Evolutionary conservation across 1,139 yeast species (phyloP).

Genomic region (Nakaseomyces nivariensis): DNA sequence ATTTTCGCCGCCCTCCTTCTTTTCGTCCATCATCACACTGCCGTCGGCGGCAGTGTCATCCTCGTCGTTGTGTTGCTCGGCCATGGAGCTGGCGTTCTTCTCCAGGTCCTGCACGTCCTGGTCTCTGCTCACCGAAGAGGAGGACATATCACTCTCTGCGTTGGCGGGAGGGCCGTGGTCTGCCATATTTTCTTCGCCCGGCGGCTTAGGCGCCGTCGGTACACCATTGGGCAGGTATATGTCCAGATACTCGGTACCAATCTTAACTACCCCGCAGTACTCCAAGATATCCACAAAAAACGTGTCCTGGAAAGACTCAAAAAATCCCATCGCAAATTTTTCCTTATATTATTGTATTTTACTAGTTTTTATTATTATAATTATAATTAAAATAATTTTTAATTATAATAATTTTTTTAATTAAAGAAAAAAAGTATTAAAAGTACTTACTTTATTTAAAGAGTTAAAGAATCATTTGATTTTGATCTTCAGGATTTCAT

Average conservation of each 20-base stretch:
- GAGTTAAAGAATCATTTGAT: too few species aligned
- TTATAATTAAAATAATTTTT: too few species aligned
- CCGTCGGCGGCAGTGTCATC: neutral
- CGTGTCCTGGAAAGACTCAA: neutral
- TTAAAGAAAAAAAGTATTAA: too few species aligned
- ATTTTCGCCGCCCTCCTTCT: neutral
- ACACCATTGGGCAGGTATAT: neutral
- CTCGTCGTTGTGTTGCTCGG: neutral
- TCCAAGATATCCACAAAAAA: constrained; percentile 4
- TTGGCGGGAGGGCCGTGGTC: too few species aligned
- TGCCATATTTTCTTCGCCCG: neutral
- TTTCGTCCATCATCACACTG: neutral
- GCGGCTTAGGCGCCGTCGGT: neutral
- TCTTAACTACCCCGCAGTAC: neutral
- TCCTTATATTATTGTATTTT: too few species aligned
- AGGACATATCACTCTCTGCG: neutral
- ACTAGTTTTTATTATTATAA: too few species aligned
- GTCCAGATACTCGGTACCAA: neutral
- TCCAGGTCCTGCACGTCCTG: neutral
- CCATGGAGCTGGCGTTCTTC: neutral
- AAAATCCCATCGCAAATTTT: neutral
- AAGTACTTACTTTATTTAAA: too few species aligned
- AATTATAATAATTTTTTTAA: too few species aligned
- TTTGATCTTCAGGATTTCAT: too few species aligned
- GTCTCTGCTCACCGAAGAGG: neutral